phyloP scores from a whole-genome alignment of 768 basidiomycete genomes.

The Agaricus blazei region DNA sequence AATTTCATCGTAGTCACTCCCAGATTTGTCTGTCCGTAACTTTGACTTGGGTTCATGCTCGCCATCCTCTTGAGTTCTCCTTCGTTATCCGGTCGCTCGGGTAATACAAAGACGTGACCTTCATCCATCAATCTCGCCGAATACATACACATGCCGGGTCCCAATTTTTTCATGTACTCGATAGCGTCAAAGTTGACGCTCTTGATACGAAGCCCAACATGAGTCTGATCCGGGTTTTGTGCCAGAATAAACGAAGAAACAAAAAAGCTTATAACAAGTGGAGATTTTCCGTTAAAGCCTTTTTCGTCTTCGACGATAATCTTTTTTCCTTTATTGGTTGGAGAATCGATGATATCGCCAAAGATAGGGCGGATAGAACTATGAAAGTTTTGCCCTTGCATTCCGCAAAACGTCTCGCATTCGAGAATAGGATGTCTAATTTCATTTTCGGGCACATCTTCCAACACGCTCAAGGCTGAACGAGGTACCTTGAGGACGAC shows the following conservation, averaged over 20 bases:
- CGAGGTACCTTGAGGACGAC: constrained; percentile 32
- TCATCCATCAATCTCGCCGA: constrained; percentile 22
- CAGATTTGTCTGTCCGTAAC: too few species aligned
- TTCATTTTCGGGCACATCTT: constrained; percentile 15
- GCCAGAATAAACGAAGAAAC: constrained; percentile 27
- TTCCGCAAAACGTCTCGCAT: constrained; percentile 23
- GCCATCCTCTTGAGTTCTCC: constrained; percentile 1
- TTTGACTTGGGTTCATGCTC: not conserved
- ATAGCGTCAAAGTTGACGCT: constrained; percentile 13
- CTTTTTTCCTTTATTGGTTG: constrained; percentile 7
- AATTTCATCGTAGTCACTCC: not conserved
- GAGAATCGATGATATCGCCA: constrained; percentile 19
- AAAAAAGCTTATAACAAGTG: constrained; percentile 31
- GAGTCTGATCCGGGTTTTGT: constrained; percentile 11
- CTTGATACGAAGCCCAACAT: constrained; percentile 24
- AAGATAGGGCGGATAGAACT: constrained; percentile 27
- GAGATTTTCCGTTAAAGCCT: constrained; percentile 27
- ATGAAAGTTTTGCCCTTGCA: constrained; percentile 24
- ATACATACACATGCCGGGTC: constrained; percentile 21
- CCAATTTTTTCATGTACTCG: constrained; percentile 20
- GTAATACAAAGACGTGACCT: constrained; percentile 23
- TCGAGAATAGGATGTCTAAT: constrained; percentile 29
- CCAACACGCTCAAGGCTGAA: constrained; percentile 20
- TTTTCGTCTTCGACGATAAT: constrained; percentile 25
- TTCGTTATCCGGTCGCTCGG: constrained; percentile 19